Evolutionary conservation across 495 filamentous ascomycete genomes (phyloP), one percentile per base, ranked within the genome.

Genomic region (Trichoderma asperelloides): DNA sequence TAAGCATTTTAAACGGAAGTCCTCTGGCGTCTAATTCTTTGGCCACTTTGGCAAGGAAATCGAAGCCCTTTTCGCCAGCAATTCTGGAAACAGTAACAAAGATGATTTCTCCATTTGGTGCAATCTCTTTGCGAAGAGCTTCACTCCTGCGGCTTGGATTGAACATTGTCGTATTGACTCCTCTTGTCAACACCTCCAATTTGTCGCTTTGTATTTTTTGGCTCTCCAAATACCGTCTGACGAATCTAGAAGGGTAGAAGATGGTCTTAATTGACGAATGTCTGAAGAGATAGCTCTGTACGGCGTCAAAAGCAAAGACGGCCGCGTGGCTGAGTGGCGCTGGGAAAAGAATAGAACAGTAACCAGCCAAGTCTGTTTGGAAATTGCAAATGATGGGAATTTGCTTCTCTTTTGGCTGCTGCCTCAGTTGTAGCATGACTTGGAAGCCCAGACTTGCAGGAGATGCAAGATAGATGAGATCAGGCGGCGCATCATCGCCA

Each of bases 371-470:
- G 72, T 89, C 86, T 0, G 86, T 89, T 70, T 89, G 86, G 69
- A 87, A 88, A 71, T 88, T 89, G 68, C 86, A 79, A 55, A 88
- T 75, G 0, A 85, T 74, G 4, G 84, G 82, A 0, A 84, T 78
- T 33, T 83, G 81, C 21, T 65, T 67, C 57, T 78, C 74, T 16
- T 76, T 74, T 21, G 84, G 77, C 68, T 87, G 81, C 62, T 84
- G 82, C 28, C 85, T 79, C 68, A 87, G 79, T 63, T 87, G 76
- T 7, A 78, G 68, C 67, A 88, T 78, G 68, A 88, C 81, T 68
- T 88, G 86, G 68, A 88, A 89, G 11, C 87, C 86, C 12, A 89
- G 71, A 2, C 83, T 86, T 0, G 87, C 87, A 0, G 87, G 87
- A 65, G 84, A 87, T 15, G 87, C 87, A 0, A 88, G 74, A 69